Evolutionary conservation across 116 monocot genomes (phyloP), one percentile per base, ranked within the genome.

Genomic region (Phalaenopsis hybrid): DNA sequence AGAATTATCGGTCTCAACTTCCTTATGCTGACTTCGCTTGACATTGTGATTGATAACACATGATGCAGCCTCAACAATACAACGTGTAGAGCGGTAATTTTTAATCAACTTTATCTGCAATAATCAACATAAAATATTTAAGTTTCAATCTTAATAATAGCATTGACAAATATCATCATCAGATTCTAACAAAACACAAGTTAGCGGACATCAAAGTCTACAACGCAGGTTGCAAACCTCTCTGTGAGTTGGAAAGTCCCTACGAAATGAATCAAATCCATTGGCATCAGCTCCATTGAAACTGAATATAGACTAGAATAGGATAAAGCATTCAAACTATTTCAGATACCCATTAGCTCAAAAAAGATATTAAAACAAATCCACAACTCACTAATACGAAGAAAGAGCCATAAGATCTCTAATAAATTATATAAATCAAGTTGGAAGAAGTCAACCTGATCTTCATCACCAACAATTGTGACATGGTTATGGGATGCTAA

Each of bases 11-110:
- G 96, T 92, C 45, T 88, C 85, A 75, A 86, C 92, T 79, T 89
- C 63, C 70, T 97, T 94, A 77, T 63, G 81, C 59, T 84, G 87
- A 73, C 84, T 85, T 63, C 92, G 81, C 73, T 87, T 97, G 57
- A 82, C 78, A 78, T 97, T 97, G 75, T 94, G 83, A 68, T 81
- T 73, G 79, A 97, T 97, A 84, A 97, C 87, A 86, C 85, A 83
- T 82, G 94, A 89, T 48, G 96, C 94, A 79, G 94, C 96, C 87
- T 94, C 96, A 79, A 97, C 94, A 86, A 97, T 97, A 81, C 83
- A 90, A 44, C 89, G 81, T 57, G 96, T 97, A 52, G 96, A 97
- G 37, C 96, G 92, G 81, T 96, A 96, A 57, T 96, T 96, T 70
- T 94, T 94, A 34, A 78, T 88, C 82, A 97, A 76, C 79, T 91